Evolutionary conservation across 176 grass and related monocot genomes (phyloP).

Genomic region (Cenchrus fungigraminus): DNA sequence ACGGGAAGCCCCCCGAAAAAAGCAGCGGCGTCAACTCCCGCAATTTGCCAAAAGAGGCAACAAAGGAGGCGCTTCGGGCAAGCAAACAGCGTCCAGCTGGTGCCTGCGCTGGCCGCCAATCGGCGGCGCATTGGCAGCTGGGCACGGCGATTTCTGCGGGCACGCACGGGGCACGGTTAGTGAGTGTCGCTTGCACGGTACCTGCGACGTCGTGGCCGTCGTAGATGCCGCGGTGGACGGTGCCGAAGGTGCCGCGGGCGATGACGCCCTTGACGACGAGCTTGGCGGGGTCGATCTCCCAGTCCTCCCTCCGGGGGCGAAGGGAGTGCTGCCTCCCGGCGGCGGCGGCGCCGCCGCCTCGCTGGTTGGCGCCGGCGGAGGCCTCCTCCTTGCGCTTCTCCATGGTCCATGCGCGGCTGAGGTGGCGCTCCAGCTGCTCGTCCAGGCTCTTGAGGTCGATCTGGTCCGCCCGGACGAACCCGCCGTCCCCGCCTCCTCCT

Average conservation of each 20-base stretch:
- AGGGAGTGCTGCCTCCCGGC: background rate
- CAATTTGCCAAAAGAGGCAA: constrained; percentile 49
- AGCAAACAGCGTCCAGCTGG: background rate
- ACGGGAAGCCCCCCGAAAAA: constrained; percentile 24
- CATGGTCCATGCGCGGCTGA: constrained; percentile 80
- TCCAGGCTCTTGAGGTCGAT: constrained; percentile 99
- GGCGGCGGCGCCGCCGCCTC: constrained; percentile 2
- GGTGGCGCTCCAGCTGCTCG: constrained; percentile 94
- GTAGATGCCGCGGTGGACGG: constrained; percentile 94
- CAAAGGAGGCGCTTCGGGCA: background rate
- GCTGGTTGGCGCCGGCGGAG: background rate
- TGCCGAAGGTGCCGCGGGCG: constrained; percentile 93
- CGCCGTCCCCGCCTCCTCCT: constrained; percentile 50
- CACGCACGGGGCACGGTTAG: background rate
- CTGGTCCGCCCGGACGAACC: constrained; percentile 93
- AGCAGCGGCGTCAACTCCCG: constrained; percentile 21
- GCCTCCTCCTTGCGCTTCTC: constrained; percentile 89
- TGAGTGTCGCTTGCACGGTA: background rate
- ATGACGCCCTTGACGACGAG: constrained; percentile 79
- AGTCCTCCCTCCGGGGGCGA: constrained; percentile 53
- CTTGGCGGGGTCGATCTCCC: constrained; percentile 90
- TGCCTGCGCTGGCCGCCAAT: background rate
- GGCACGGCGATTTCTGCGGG: background rate
- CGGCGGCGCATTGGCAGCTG: background rate
- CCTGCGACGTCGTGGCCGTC: constrained; percentile 95